A percentile compares a stretch with the other conserved stretches of the same genome.
These are phyloP conservation scores for Rhodotorula sp. DNA, from an alignment of 1,284 basidiomycete species.

Conservation along the genomic window DNA sequence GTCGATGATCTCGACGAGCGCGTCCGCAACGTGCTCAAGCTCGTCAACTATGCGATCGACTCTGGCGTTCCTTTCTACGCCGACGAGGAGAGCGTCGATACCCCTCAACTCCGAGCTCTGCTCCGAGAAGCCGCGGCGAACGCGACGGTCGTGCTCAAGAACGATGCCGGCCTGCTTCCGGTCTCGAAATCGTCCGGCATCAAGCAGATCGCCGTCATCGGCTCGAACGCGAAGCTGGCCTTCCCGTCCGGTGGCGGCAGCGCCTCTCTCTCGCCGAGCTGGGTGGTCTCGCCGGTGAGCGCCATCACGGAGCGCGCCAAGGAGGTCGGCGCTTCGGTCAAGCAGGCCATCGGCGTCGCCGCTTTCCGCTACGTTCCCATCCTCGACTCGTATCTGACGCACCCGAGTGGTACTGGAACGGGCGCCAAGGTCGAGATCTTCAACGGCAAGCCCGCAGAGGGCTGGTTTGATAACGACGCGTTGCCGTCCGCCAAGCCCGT, in stretches of 20 bases:
- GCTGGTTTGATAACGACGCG: not conserved
- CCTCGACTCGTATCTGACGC: slow-evolving; percentile 44
- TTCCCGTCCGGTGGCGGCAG: slow-evolving; percentile 73
- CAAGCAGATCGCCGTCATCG: slow-evolving; percentile 71
- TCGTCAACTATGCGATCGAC: slow-evolving; percentile 36
- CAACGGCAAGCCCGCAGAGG: slow-evolving; percentile 4
- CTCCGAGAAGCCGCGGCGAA: slow-evolving; percentile 62
- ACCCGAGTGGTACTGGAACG: slow-evolving; percentile 57
- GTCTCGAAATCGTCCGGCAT: slow-evolving; percentile 54
- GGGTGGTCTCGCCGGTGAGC: slow-evolving; percentile 65
- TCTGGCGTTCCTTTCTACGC: slow-evolving; percentile 32
- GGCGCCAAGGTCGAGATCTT: slow-evolving; percentile 56
- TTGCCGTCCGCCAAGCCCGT: not conserved
- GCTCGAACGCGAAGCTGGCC: slow-evolving; percentile 59
- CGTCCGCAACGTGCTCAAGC: slow-evolving; percentile 51
- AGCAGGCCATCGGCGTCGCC: slow-evolving; percentile 53
- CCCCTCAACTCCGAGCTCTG: slow-evolving; percentile 59
- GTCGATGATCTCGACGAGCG: slow-evolving; percentile 60
- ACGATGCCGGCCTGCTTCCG: slow-evolving; percentile 61
- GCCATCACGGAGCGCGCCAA: slow-evolving; percentile 58
- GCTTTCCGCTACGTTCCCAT: slow-evolving; percentile 42
- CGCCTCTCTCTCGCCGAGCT: slow-evolving; percentile 69
- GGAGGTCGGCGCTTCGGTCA: slow-evolving; percentile 47
- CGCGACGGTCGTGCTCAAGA: slow-evolving; percentile 69
- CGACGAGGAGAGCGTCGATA: slow-evolving; percentile 48